Evolutionary conservation across 257 asterid genomes (phyloP).

Genomic region (Vinca minor): DNA sequence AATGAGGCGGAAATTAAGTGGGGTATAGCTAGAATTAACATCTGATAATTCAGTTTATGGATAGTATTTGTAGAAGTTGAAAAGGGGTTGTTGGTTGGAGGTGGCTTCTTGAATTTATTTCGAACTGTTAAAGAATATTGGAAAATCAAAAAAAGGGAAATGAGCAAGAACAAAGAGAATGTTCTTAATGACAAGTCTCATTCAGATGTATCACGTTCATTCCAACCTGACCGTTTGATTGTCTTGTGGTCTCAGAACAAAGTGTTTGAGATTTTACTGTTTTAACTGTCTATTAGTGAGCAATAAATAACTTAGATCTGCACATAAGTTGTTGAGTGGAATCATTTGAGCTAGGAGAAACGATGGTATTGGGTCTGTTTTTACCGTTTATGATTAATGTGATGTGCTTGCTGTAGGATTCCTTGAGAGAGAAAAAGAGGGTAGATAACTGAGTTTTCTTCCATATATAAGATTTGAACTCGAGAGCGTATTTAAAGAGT

Average conservation of each 20-base stretch:
- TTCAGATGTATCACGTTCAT: background rate
- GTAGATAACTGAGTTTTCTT: no score
- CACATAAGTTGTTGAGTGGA: background rate
- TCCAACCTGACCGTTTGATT: background rate
- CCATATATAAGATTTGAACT: no score
- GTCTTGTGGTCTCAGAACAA: conserved; percentile 1
- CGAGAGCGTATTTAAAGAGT: no score
- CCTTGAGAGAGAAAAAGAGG: no score
- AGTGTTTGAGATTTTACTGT: no score
- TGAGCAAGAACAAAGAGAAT: background rate
- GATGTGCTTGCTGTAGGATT: no score
- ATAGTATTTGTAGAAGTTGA: background rate
- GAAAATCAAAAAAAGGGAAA: background rate
- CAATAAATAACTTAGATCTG: background rate
- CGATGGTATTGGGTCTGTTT: background rate
- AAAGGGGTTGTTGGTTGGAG: background rate
- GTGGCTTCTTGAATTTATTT: background rate
- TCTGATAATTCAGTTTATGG: background rate
- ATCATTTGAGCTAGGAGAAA: background rate
- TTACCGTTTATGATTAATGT: no score
- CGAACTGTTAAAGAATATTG: background rate
- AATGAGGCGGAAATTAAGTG: background rate
- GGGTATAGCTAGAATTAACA: conserved; percentile 1
- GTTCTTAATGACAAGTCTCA: background rate
- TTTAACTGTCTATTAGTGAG: background rate